phyloP scores from a whole-genome alignment of 257 asterid species.

The Craterostigma plantagineum region DNA sequence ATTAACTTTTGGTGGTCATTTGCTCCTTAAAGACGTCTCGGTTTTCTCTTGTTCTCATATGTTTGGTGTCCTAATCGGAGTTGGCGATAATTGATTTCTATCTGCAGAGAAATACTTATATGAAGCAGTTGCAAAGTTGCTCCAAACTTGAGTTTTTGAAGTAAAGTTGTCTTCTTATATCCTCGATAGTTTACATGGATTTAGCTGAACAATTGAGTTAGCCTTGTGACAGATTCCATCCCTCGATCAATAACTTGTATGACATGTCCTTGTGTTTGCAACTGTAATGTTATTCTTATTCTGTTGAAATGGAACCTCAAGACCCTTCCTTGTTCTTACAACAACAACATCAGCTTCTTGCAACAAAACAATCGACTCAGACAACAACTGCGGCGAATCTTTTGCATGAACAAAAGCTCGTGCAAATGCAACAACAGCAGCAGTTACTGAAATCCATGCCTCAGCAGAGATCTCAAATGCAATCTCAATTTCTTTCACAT shows the following conservation, averaged over 20 bases:
- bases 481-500: constrained; percentile 36
- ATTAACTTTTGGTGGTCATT: too few species aligned
- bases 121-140: too few species aligned
- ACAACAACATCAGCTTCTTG: constrained; percentile 36
- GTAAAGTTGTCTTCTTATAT: too few species aligned
- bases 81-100: too few species aligned
- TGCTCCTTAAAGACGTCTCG: too few species aligned
- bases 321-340: constrained; percentile 56
- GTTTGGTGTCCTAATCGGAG: too few species aligned
- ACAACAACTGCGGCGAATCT: constrained; percentile 68
- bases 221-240: constrained; percentile 33
- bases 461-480: constrained; percentile 8
- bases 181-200: too few species aligned
- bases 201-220: constrained; percentile 60
- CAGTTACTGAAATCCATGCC: constrained; percentile 6
- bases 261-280: constrained; percentile 31
- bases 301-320: constrained; percentile 68
- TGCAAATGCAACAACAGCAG: too few species aligned
- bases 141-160: too few species aligned
- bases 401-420: constrained; percentile 70
- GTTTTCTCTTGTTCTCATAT: too few species aligned
- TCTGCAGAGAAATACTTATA: too few species aligned
- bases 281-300: constrained; percentile 48
- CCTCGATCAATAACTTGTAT: constrained; percentile 71
- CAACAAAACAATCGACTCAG: constrained; percentile 51